Percentiles rank a stretch among this genome's conserved stretches.
Evolutionary conservation across 805 yeast genomes (phyloP).

Genomic region (Candida suzukii): DNA sequence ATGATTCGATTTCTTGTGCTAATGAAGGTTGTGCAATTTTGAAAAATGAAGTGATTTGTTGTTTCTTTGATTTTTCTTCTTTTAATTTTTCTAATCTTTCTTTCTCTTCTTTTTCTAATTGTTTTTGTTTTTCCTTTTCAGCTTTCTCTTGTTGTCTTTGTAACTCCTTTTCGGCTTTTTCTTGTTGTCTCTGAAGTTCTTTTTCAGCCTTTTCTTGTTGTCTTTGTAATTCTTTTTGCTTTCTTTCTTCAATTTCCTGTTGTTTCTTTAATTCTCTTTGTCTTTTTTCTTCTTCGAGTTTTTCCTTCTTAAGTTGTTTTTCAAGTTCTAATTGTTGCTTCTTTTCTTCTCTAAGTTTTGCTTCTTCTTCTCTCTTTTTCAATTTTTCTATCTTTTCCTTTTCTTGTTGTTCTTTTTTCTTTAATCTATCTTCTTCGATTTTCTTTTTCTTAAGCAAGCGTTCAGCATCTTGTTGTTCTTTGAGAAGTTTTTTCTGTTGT

Average conservation of each 20-base stretch:
- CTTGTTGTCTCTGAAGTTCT: constrained; percentile 4
- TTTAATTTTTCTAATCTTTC: constrained; percentile 14
- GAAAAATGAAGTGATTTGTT: constrained; percentile 27
- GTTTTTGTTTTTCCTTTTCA: constrained; percentile 9
- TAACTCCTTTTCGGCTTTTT: constrained; percentile 7
- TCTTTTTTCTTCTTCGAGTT: constrained; percentile 13
- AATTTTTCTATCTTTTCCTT: constrained; percentile 16
- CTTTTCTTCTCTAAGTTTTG: constrained; percentile 16
- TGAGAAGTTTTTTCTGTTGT: constrained; percentile 2
- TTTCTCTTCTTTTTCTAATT: constrained; percentile 3
- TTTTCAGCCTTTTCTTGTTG: constrained; percentile 11
- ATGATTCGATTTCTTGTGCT: too few species aligned
- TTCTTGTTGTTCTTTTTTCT: constrained; percentile 19
- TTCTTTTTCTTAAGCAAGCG: constrained; percentile 2
- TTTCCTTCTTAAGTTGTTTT: constrained; percentile 29
- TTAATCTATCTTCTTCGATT: constrained; percentile 21
- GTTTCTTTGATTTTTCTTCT: constrained; percentile 17
- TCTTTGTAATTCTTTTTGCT: constrained; percentile 12
- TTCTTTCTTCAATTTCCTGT: constrained; percentile 18
- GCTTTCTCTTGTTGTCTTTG: constrained; percentile 13
- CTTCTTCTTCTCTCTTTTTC: constrained; percentile 18
- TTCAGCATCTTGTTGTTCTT: constrained; percentile 5
- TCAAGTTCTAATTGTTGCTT: constrained; percentile 23
- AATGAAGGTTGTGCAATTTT: neutral
- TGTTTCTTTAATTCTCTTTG: constrained; percentile 19